Evolutionary conservation across 2,329 filamentous ascomycete genomes (phyloP).

Genomic region (Monilinia polystroma): DNA sequence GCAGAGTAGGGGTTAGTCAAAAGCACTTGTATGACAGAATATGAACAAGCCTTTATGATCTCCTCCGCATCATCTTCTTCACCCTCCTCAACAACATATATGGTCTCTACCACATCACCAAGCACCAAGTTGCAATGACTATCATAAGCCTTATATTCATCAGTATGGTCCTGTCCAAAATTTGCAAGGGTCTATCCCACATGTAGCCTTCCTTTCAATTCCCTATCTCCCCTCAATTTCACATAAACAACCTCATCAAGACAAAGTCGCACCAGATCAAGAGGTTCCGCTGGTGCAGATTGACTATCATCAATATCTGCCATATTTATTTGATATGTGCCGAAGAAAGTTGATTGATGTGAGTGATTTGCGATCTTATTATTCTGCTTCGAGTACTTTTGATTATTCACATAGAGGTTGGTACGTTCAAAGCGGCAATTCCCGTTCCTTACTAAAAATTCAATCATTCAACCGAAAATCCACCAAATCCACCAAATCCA

Average conservation of each 20-base stretch:
- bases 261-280: conserved; percentile 91
- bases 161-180: conserved; percentile 27
- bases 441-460: conserved; percentile 14
- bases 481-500: neutral
- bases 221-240: conserved; percentile 91
- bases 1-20: conserved; percentile 11
- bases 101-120: conserved; percentile 95
- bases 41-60: conserved; percentile 61
- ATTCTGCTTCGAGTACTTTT: conserved; percentile 9
- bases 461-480: conserved; percentile 9
- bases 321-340: conserved; percentile 55
- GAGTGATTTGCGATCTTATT: conserved; percentile 12
- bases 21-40: neutral
- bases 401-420: neutral
- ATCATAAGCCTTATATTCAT: conserved; percentile 75
- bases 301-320: conserved; percentile 77
- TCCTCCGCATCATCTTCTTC: conserved; percentile 69
- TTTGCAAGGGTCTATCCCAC: conserved; percentile 55
- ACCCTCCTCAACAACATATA: conserved; percentile 88
- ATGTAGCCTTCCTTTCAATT: conserved; percentile 92
- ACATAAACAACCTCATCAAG: conserved; percentile 97
- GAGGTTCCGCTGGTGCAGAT: conserved; percentile 73
- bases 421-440: neutral
- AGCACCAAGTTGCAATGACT: conserved; percentile 97
- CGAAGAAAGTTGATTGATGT: conserved; percentile 3